Evolutionary conservation across 2,329 filamentous ascomycete species (phyloP), one percentile per base, ranked within the genome.

Genomic region (Trichoderma koningiopsis): DNA sequence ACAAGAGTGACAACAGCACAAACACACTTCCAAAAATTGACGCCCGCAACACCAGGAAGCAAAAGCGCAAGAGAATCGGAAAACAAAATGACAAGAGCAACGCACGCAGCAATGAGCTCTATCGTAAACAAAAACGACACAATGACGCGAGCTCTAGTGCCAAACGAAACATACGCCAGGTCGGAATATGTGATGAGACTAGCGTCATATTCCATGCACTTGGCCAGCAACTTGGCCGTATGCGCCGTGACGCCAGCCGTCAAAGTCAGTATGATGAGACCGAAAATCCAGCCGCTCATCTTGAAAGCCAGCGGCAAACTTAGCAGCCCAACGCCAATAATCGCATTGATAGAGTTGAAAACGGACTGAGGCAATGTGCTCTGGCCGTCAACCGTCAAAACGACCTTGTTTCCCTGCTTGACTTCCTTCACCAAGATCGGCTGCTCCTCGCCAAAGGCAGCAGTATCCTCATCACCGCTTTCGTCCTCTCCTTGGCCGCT

Each of bases 361-460:
- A 97, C 87, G 7, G 95, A 98, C 82, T 98, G 95, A 0, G 94
- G 94, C 19, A 98, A 85, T 0, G 95, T 99, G n/a, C 93, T 97
- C 81, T 96, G 94, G 49, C 95, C 95, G 71, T 97, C 91, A 2
- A 97, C 90, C 2, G 95, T 87, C 74, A 95, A 87, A 68, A 97
- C 88, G 59, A 95, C 87, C 76, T 91, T 93, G 53, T 96, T 93
- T 73, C 96, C 93, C 74, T 96, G 92, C 77, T 96, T 92, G 14
- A 97, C 87, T 79, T 94, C 92, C 81, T 94, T 95, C 65, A 97
- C 90, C n/a, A 97, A 82, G 68, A 97, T 86, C 2, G 93, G 92
- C 73, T 92, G 89, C 37, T 87, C 84, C 74, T 91, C 90, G 33
- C 86, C 86, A 71, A 88, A 87, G 0, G 83, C 77, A 13, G 76